Conservation (phyloP, 208 protist genomes). For the Blastocrithidia nonstop region DNA sequence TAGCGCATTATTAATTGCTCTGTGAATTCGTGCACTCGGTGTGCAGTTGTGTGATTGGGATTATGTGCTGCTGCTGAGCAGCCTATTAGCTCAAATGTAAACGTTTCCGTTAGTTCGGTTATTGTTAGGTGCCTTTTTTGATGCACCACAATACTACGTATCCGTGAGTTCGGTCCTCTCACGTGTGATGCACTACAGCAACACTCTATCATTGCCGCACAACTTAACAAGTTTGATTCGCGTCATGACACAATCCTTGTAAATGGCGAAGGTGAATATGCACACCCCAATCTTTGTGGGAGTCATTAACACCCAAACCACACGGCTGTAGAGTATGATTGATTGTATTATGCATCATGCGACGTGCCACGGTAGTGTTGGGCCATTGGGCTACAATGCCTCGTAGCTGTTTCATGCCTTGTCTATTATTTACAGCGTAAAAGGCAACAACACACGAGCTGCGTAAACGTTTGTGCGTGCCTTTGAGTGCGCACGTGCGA, state of each 20-base stretch:
- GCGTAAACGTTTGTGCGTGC: conserved; percentile 26
- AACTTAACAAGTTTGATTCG: conserved; percentile 1
- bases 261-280: conserved; percentile 14
- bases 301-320: conserved; percentile 46
- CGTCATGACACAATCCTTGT: conserved; percentile 4
- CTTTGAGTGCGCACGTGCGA: conserved; percentile 9
- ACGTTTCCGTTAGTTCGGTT: conserved; percentile 43
- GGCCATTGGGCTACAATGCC: conserved; percentile 20
- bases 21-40: conserved; percentile 69
- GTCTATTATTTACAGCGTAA: conserved; percentile 44
- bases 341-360: conserved; percentile 15
- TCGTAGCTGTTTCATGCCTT: conserved; percentile 41
- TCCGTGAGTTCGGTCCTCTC: no score
- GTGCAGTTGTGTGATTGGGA: conserved; percentile 64
- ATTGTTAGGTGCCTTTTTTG: conserved; percentile 24
- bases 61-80: conserved; percentile 23
- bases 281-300: conserved; percentile 12
- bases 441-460: conserved; percentile 33
- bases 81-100: conserved; percentile 23
- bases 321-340: conserved; percentile 20
- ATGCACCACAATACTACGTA: no score
- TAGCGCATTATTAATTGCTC: conserved; percentile 28
- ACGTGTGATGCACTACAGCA: no score
- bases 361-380: conserved; percentile 9
- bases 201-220: no score